Evolutionary conservation across 1,284 basidiomycete genomes (phyloP), one percentile per base, ranked within the genome.

Genomic region (Cerrena zonata): DNA sequence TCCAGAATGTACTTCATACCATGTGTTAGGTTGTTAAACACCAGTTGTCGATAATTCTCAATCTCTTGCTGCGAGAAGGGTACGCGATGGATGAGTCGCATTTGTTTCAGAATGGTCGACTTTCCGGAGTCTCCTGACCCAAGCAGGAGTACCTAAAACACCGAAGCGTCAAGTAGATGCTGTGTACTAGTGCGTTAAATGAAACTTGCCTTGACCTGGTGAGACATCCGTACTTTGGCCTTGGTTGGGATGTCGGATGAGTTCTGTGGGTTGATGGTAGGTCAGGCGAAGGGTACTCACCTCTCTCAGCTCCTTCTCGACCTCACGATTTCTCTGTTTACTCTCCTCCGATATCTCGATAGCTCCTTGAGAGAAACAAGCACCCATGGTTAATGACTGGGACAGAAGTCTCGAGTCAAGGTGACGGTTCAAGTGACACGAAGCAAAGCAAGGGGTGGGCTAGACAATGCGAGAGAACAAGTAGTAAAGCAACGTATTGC

Each of bases 101-200:
- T 93, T 83, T 92, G 89, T 84, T 93, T 93, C 65, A 94, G 78
- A 58, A 94, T 78, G 3, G 94, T 96, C 11, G 89, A 92, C 70
- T 97, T 97, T 41, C 94, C 94, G 26, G 87, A 91, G 64, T 95
- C 94, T 34, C 94, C 94, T 40, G 94, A 94, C 34, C 94, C 94
- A 25, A 96, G 77, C 22, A 97, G 76, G 48, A 96, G 75, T n/a
- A 89, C 86, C 86, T 88, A 56, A 19, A 18, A 3, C 24, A n/a
- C n/a, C 22, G 48, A 53, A 49, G 58, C 48, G 60, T 30, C 61
- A 34, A 49, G 51, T 22, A 43, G 19, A 10, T n/a, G 12, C 10
- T 4, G 44, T 3, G 50, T 34, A 11, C 3, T 5, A 41, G 19
- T 25, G 39, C 48, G 34, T 43, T 43, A 34, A 49, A 10, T 13